Percentiles rank a stretch among this genome's conserved stretches.
These are phyloP conservation scores for Kodamaea laetipori DNA, from an alignment of 805 yeast genomes.

Conservation along the genomic window DNA sequence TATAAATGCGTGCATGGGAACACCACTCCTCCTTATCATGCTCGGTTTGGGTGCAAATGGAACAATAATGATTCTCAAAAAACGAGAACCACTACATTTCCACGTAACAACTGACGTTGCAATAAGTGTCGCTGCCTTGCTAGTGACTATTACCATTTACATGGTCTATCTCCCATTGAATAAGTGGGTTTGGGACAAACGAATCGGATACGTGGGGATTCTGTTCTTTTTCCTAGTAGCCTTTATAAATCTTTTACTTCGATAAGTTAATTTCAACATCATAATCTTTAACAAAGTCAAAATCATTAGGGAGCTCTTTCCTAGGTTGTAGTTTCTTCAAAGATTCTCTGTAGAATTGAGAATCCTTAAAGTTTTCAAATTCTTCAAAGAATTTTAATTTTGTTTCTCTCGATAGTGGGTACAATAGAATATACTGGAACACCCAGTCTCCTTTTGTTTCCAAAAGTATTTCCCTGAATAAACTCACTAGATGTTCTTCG, in stretches of 20 bases:
- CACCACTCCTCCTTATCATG: constrained; percentile 50
- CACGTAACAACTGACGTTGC: constrained; percentile 25
- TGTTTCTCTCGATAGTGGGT: constrained; percentile 20
- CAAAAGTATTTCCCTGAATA: constrained; percentile 32
- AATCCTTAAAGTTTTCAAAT: constrained; percentile 18
- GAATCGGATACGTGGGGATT: constrained; percentile 26
- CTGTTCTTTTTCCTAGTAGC: constrained; percentile 4
- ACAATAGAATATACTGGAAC: constrained; percentile 35
- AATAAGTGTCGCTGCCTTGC: constrained; percentile 28
- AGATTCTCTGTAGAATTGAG: constrained; percentile 14
- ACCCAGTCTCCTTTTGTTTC: constrained; percentile 38
- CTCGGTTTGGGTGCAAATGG: constrained; percentile 56
- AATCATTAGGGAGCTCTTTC: background rate
- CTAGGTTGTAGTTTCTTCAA: constrained; percentile 1
- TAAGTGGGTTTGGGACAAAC: constrained; percentile 36
- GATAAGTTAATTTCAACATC: constrained; percentile 12
- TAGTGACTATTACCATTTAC: constrained; percentile 24
- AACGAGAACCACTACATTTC: constrained; percentile 19
- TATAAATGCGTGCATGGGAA: constrained; percentile 55
- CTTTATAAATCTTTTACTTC: constrained; percentile 1
- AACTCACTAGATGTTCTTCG: constrained; percentile 26
- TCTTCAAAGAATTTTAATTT: constrained; percentile 27
- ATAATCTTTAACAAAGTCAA: constrained; percentile 8
- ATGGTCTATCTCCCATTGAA: constrained; percentile 33
- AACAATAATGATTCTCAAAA: constrained; percentile 2